Evolutionary conservation across 495 filamentous ascomycete species (phyloP).

Genomic region (Rhizodiscina lignyota): DNA sequence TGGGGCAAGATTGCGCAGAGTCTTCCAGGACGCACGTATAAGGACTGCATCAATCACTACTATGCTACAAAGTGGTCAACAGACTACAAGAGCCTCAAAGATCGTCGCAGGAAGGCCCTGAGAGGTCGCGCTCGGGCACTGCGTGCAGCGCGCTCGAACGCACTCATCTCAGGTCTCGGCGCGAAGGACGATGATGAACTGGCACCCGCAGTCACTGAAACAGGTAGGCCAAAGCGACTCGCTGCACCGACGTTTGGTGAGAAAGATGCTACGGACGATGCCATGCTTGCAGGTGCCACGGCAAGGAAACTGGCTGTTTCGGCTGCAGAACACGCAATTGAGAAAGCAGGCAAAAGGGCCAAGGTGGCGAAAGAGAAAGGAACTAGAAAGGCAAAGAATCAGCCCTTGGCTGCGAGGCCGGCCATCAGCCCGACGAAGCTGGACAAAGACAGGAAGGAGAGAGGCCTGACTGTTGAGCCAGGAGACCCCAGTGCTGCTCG

Average conservation of each 20-base stretch:
- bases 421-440: slow-evolving; percentile 14
- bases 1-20: slow-evolving; percentile 77
- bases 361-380: slow-evolving; percentile 15
- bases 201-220: slow-evolving; percentile 44
- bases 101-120: slow-evolving; percentile 45
- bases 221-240: slow-evolving; percentile 49
- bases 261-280: slow-evolving; percentile 19
- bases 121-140: slow-evolving; percentile 35
- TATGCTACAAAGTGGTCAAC: slow-evolving; percentile 80
- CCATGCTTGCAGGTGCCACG: slow-evolving; percentile 23
- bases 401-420: slow-evolving; percentile 18
- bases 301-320: slow-evolving; percentile 9
- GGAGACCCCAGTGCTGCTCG: slow-evolving; percentile 5
- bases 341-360: slow-evolving; percentile 16
- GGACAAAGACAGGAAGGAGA: slow-evolving; percentile 10
- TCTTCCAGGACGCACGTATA: slow-evolving; percentile 55
- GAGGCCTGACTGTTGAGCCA: slow-evolving; percentile 7
- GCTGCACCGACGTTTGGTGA: slow-evolving; percentile 59
- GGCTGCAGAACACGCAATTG: slow-evolving; percentile 6
- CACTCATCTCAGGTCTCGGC: slow-evolving; percentile 54
- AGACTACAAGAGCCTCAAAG: slow-evolving; percentile 51
- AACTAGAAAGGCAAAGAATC: slow-evolving; percentile 14
- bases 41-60: slow-evolving; percentile 86
- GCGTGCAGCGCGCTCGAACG: slow-evolving; percentile 52
- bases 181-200: slow-evolving; percentile 38